Percentiles rank a stretch among this genome's conserved stretches.
Conservation (phyloP, 139 green algal genomes). For the Marvania coccoides region DNA sequence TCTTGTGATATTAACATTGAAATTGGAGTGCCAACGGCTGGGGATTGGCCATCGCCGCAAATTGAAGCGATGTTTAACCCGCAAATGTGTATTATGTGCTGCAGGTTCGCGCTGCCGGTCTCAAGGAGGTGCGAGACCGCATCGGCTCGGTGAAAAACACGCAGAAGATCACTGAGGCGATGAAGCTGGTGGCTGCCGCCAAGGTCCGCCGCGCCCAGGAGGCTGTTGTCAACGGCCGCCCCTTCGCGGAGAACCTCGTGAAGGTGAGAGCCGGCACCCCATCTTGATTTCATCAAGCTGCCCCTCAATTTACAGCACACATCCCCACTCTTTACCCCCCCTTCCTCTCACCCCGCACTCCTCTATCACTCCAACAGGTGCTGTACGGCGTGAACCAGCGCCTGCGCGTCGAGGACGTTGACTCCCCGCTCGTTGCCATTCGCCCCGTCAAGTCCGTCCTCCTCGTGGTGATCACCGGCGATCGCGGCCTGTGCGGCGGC, state of each 20-base stretch:
- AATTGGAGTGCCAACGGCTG: too few relatives aligned
- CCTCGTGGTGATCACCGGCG: conserved; percentile 85
- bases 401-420: conserved; percentile 91
- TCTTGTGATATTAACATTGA: too few relatives aligned
- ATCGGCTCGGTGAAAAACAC: conserved; percentile 98
- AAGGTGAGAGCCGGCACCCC: conserved; percentile 72
- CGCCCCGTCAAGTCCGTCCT: conserved; percentile 92
- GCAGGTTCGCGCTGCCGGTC: conserved; percentile 43
- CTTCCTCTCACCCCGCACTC: neutral
- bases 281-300: too few relatives aligned
- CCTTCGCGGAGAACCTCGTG: conserved; percentile 98
- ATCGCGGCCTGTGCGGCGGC: conserved; percentile 97
- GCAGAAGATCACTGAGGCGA: conserved; percentile 97
- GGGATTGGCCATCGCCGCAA: too few relatives aligned
- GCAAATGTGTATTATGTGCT: neutral
- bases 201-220: conserved; percentile 95
- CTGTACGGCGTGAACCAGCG: conserved; percentile 97
- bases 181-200: conserved; percentile 92
- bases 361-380: conserved; percentile 47
- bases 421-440: conserved; percentile 86
- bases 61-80: too few relatives aligned
- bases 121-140: conserved; percentile 90
- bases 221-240: conserved; percentile 91
- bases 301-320: neutral
- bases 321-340: neutral